A percentile compares a stretch with the other conserved stretches of the same genome.
phyloP scores from a whole-genome alignment of 345 rosid genomes.

The Gossypium australe region DNA sequence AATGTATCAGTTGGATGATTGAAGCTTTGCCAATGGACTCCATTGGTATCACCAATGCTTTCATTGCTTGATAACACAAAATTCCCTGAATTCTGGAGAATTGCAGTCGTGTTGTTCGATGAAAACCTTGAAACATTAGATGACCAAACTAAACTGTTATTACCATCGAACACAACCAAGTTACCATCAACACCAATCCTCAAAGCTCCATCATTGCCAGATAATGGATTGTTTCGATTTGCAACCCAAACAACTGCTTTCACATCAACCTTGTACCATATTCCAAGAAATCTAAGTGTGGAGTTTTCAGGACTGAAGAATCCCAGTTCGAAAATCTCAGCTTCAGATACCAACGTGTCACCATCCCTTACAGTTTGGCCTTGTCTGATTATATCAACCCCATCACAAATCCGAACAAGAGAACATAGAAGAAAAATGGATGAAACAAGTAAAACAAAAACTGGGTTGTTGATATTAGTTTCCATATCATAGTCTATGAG shows the following conservation, averaged over 20 bases:
- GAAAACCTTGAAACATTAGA: slow-evolving; percentile 22
- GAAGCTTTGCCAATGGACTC: slow-evolving; percentile 56
- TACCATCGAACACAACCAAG: slow-evolving; percentile 40
- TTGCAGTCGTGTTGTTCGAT: slow-evolving; percentile 31
- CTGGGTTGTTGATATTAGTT: slow-evolving; percentile 7
- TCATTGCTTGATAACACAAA: slow-evolving; percentile 23
- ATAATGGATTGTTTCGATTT: slow-evolving; percentile 48
- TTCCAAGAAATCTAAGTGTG: slow-evolving; percentile 47
- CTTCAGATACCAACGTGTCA: slow-evolving; percentile 30
- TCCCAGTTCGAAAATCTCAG: slow-evolving; percentile 42
- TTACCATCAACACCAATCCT: slow-evolving; percentile 45
- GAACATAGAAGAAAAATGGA: slow-evolving; percentile 22
- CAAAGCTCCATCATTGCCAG: slow-evolving; percentile 36
- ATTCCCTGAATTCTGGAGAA: slow-evolving; percentile 31
- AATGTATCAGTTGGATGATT: slow-evolving; percentile 52
- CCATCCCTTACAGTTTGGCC: slow-evolving; percentile 45
- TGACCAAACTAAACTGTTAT: slow-evolving; percentile 40
- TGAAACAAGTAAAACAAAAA: slow-evolving; percentile 12
- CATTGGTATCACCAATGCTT: slow-evolving; percentile 9
- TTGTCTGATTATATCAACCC: slow-evolving; percentile 27
- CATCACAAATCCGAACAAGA: slow-evolving; percentile 21
- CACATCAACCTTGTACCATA: slow-evolving; percentile 45
- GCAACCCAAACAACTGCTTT: slow-evolving; percentile 61
- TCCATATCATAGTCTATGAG: slow-evolving; percentile 13
- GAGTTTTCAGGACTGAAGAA: slow-evolving; percentile 54